phyloP scores from a whole-genome alignment of 2,329 filamentous ascomycete species.

The Trichoderma sp. region DNA sequence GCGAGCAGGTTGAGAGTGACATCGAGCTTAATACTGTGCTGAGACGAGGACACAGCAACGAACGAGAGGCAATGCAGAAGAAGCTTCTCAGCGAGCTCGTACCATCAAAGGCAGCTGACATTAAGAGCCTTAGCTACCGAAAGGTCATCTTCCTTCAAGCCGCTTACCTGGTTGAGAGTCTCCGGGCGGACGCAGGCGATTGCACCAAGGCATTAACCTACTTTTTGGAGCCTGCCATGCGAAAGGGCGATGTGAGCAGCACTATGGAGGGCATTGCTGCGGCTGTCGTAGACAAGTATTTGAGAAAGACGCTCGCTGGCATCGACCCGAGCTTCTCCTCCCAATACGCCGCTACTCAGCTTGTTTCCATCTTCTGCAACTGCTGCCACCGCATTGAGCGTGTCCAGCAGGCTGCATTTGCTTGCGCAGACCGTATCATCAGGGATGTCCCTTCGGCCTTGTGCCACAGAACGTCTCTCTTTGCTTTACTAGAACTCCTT shows the following conservation, averaged over 20 bases:
- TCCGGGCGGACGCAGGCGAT: slow-evolving; percentile 82
- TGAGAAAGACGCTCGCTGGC: slow-evolving; percentile 70
- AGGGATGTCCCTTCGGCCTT: slow-evolving; percentile 81
- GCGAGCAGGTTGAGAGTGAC: slow-evolving; percentile 89
- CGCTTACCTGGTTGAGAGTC: slow-evolving; percentile 81
- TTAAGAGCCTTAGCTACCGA: slow-evolving; percentile 79
- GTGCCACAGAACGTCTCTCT: slow-evolving; percentile 85
- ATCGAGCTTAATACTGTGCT: slow-evolving; percentile 95
- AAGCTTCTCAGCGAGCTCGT: slow-evolving; percentile 70
- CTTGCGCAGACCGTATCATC: slow-evolving; percentile 83
- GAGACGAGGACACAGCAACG: slow-evolving; percentile 76
- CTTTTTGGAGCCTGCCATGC: slow-evolving; percentile 88
- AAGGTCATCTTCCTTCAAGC: slow-evolving; percentile 91
- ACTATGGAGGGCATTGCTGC: slow-evolving; percentile 62
- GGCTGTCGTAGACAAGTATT: slow-evolving; percentile 75
- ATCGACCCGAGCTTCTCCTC: slow-evolving; percentile 78
- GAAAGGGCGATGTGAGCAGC: slow-evolving; percentile 59
- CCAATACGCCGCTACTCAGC: slow-evolving; percentile 82
- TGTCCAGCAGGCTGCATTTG: slow-evolving; percentile 82
- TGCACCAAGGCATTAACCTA: slow-evolving; percentile 88
- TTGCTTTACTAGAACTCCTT: slow-evolving; percentile 86
- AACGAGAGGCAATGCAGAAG: slow-evolving; percentile 78
- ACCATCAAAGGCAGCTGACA: slow-evolving; percentile 72
- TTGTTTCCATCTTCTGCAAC: slow-evolving; percentile 78
- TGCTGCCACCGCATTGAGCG: slow-evolving; percentile 93